phyloP scores from a whole-genome alignment of 805 yeast species.

The Yarrowia osloensis region DNA sequence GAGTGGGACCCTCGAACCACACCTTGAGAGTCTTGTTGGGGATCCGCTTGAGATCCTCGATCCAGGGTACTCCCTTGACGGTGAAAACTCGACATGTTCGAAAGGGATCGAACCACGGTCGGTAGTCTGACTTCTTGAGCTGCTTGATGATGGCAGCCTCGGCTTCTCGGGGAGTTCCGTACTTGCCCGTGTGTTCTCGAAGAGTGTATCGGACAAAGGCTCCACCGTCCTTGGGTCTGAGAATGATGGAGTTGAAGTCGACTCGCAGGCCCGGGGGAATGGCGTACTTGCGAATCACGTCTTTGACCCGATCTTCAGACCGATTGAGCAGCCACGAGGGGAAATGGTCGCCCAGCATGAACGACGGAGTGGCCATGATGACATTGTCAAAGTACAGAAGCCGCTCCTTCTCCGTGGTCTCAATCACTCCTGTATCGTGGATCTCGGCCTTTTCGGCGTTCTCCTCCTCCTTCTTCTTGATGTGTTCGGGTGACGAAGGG shows the following conservation, averaged over 20 bases:
- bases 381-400: constrained; percentile 60
- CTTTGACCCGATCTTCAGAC: constrained; percentile 31
- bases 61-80: constrained; percentile 94
- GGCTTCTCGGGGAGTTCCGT: constrained; percentile 51
- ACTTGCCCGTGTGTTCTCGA: constrained; percentile 48
- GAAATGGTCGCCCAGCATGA: constrained; percentile 20
- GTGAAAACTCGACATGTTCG: constrained; percentile 59
- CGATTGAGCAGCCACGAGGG: constrained; percentile 14
- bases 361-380: constrained; percentile 32
- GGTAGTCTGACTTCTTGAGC: constrained; percentile 39
- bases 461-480: constrained; percentile 32
- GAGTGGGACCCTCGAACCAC: constrained; percentile 70
- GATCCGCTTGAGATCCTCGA: constrained; percentile 82
- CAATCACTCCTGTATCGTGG: constrained; percentile 38
- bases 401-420: constrained; percentile 34
- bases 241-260: constrained; percentile 60
- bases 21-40: constrained; percentile 68
- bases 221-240: constrained; percentile 86
- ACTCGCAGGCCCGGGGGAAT: constrained; percentile 41
- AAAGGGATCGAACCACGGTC: constrained; percentile 47
- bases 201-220: constrained; percentile 79
- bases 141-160: constrained; percentile 52
- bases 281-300: constrained; percentile 33
- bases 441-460: constrained; percentile 24
- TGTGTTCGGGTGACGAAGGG: constrained; percentile 21